Conservation (phyloP, 805 yeast genomes). For the Candida incommunis region DNA sequence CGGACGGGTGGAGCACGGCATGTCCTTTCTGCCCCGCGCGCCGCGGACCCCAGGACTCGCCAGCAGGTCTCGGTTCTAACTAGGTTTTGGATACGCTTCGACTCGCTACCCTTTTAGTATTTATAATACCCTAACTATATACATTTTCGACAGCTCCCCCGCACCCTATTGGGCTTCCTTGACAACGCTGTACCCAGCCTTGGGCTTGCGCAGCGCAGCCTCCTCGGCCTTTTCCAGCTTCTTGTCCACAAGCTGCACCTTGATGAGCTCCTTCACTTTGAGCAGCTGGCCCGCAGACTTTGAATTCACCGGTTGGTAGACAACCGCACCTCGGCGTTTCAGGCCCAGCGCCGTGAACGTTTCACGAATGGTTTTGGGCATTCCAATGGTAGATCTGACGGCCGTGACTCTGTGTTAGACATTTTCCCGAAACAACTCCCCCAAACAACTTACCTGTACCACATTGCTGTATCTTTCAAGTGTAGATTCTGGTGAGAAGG, state of each 20-base stretch:
- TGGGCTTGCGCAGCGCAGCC: conserved; percentile 16
- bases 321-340: conserved; percentile 54
- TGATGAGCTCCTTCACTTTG: conserved; percentile 71
- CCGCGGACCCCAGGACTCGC: background rate
- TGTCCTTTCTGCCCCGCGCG: background rate
- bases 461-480: background rate
- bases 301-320: conserved; percentile 60
- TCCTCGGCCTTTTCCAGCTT: conserved; percentile 35
- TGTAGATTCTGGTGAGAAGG: no score
- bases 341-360: conserved; percentile 66
- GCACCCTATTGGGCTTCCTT: no score
- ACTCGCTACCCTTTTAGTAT: no score
- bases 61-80: no score
- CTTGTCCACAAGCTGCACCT: conserved; percentile 56
- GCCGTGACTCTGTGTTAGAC: conserved; percentile 44
- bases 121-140: no score
- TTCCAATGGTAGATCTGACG: conserved; percentile 70
- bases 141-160: no score
- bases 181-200: conserved; percentile 19
- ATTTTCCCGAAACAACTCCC: conserved; percentile 6
- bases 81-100: no score
- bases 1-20: background rate
- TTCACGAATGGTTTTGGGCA: conserved; percentile 52
- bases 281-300: conserved; percentile 76
- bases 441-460: background rate